Evolutionary conservation across 2,329 filamentous ascomycete genomes (phyloP).

Genomic region (Sporothrix pallida): DNA sequence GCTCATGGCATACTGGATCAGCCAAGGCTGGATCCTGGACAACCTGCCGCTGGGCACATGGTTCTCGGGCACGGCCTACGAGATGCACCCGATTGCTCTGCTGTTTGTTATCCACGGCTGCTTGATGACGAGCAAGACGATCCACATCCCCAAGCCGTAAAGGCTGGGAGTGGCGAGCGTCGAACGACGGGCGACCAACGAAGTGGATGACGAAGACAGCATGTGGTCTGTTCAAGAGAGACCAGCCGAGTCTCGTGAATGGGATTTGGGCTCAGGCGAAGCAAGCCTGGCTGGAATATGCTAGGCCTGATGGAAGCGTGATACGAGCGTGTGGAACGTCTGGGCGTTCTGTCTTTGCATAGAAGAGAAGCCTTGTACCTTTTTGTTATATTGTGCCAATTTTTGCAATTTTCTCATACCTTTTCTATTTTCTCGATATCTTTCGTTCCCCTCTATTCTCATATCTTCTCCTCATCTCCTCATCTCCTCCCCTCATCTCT

Average conservation of each 20-base stretch:
- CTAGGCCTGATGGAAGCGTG: not conserved
- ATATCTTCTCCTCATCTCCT: not conserved
- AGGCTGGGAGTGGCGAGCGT: slow-evolving; percentile 64
- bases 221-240: too few species aligned
- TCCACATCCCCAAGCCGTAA: slow-evolving; percentile 89
- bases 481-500: not conserved
- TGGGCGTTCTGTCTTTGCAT: slow-evolving; percentile 4
- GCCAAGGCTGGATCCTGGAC: slow-evolving; percentile 77
- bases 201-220: not conserved
- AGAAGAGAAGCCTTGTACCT: slow-evolving; percentile 5
- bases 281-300: not conserved
- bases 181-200: not conserved
- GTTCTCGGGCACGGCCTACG: slow-evolving; percentile 69
- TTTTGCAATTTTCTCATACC: not conserved
- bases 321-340: not conserved
- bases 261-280: not conserved
- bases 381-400: not conserved
- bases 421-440: not conserved
- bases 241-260: not conserved
- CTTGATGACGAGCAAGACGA: slow-evolving; percentile 92
- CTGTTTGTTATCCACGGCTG: slow-evolving; percentile 90
- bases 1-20: slow-evolving; percentile 89
- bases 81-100: slow-evolving; percentile 82
- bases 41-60: slow-evolving; percentile 77
- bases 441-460: too few species aligned